Evolutionary conservation across 1,284 basidiomycete genomes (phyloP), one percentile per base, ranked within the genome.

Genomic region (Ceratobasidium sp.): DNA sequence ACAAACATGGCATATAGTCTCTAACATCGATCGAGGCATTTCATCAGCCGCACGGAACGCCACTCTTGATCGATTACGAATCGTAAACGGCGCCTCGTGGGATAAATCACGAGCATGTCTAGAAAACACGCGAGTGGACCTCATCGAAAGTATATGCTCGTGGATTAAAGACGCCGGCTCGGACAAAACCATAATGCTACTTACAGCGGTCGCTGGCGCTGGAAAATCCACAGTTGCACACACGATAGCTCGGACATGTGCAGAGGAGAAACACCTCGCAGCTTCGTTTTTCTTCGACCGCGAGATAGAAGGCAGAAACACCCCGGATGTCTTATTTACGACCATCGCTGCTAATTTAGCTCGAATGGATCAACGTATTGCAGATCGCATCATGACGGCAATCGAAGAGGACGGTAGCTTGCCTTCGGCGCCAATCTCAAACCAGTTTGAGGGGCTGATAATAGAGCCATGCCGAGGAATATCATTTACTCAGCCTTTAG

Each of bases 181-280:
- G 26, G 21, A 8, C 21, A 10, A 16, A 23, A 45, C 26, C 46
- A 46, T 72, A 36, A 53, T 45, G 36, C 59, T 61, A 23, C 48
- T 72, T 1, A 62, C 50, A 5, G 76, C 73, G 36, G 74, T 75
- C 18, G 73, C 77, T 28, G 77, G 77, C 8, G 72, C 60, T 23
- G 77, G 71, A 3, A 72, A 72, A 39, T 45, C 57, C 3, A 36
- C 71, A 0, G 23, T 72, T 6, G 60, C 71, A 2, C 59, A 72
- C 28, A 55, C 60, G 0, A 16, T 72, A 9, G 60, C 60, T 21
- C 21, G 34, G 10, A 32, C 9, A 21, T 58, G 32, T 18, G 1
- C 3, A 4, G 18, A 32, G 12, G 14, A 23, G 2, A 30, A 34
- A 2, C 32, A 46, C 8, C 60, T 72, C 14, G 72, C 53, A 5